phyloP scores from a whole-genome alignment of 2,329 filamentous ascomycete species.

The Fusarium robinianum region DNA sequence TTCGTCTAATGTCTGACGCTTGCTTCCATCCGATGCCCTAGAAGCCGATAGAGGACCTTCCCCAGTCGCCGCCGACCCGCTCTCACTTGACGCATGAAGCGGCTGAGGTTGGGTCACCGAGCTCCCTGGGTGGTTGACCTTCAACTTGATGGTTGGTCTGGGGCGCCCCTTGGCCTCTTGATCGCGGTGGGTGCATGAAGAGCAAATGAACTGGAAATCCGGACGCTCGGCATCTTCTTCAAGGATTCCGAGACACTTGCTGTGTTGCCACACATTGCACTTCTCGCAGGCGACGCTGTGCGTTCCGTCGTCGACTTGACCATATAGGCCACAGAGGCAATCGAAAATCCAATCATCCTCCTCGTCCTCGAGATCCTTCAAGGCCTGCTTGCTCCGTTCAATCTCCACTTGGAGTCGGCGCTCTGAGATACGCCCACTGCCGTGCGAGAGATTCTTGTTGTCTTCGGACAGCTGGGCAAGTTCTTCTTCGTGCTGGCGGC shows the following conservation, averaged over 20 bases:
- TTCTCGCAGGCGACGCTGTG: conserved; percentile 93
- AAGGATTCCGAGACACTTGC: conserved; percentile 82
- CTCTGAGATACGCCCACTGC: conserved; percentile 70
- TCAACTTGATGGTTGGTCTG: conserved; percentile 57
- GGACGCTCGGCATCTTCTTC: conserved; percentile 79
- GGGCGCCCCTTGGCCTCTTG: conserved; percentile 65
- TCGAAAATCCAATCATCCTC: conserved; percentile 95
- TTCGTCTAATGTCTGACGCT: conserved; percentile 10
- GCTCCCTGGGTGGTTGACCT: conserved; percentile 42
- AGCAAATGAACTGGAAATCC: conserved; percentile 87
- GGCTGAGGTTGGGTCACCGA: conserved; percentile 11
- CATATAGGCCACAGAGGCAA: conserved; percentile 87
- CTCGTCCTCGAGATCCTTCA: conserved; percentile 72
- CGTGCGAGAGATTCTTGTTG: conserved; percentile 62
- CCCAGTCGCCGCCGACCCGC: background rate
- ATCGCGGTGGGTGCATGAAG: conserved; percentile 72
- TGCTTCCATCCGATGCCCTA: conserved; percentile 3
- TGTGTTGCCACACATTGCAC: conserved; percentile 97
- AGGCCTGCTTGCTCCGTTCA: conserved; percentile 75
- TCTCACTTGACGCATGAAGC: conserved; percentile 12
- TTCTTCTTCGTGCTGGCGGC: conserved; percentile 83
- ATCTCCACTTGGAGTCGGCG: conserved; percentile 82
- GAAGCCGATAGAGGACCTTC: background rate
- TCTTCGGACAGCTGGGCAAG: conserved; percentile 78
- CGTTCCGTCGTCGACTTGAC: conserved; percentile 90